These are phyloP conservation scores for Diplocarpon rosae DNA, from an alignment of 2,329 filamentous ascomycete genomes.

Conservation along the genomic window DNA sequence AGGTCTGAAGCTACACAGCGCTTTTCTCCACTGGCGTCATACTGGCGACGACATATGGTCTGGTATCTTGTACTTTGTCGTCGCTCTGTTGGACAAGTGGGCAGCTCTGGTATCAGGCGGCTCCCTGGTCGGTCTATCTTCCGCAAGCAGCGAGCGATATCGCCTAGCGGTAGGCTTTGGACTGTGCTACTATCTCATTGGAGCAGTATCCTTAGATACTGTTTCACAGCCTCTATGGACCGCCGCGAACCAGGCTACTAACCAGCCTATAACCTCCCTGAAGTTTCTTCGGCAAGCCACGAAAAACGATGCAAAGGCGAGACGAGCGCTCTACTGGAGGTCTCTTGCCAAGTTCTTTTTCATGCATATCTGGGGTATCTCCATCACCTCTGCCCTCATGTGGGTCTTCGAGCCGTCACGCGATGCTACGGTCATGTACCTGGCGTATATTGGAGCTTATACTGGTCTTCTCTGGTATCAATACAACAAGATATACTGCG, in stretches of 20 bases:
- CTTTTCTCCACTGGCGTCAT: conserved; percentile 27
- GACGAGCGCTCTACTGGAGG: conserved; percentile 25
- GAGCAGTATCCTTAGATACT: conserved; percentile 30
- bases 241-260: background rate
- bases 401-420: conserved; percentile 37
- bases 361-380: conserved; percentile 29
- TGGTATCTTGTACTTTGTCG: conserved; percentile 29
- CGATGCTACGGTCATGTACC: conserved; percentile 37
- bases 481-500: conserved; percentile 41
- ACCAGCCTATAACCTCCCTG: background rate
- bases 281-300: conserved; percentile 1
- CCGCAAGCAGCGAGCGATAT: conserved; percentile 27
- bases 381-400: conserved; percentile 33
- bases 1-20: conserved; percentile 26
- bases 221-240: conserved; percentile 4
- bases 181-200: conserved; percentile 31
- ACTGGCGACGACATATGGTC: conserved; percentile 36
- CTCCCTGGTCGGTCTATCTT: conserved; percentile 28
- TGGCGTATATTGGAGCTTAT: conserved; percentile 25
- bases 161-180: conserved; percentile 34
- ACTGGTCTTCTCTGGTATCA: conserved; percentile 34
- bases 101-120: conserved; percentile 20
- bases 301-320: conserved; percentile 25
- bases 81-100: conserved; percentile 28
- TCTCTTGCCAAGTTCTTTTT: conserved; percentile 35